phyloP scores from a whole-genome alignment of 352 stramenopile species.

The Phytophthora brassicae region DNA sequence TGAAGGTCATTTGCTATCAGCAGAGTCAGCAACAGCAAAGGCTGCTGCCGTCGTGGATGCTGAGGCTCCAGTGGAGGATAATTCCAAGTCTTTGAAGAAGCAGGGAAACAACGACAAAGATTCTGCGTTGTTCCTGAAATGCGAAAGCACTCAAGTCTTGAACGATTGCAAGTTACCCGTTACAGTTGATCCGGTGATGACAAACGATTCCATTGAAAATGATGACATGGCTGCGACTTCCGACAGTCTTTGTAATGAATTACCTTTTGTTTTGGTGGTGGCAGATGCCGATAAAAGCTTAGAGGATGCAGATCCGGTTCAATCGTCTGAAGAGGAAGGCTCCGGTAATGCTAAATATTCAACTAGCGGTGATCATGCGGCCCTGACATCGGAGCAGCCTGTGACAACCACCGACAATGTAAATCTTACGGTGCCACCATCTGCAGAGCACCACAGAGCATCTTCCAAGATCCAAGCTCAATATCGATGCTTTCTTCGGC shows the following conservation, averaged over 20 bases:
- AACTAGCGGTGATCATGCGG: neutral
- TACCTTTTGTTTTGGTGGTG: neutral
- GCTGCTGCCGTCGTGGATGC: neutral
- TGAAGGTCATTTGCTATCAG: neutral
- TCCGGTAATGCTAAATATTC: neutral
- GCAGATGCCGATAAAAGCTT: neutral
- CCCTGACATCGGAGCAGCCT: neutral
- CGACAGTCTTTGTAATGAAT: neutral
- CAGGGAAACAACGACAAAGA: constrained; percentile 6
- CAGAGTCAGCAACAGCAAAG: neutral
- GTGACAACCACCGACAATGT: neutral
- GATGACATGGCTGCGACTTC: constrained; percentile 7
- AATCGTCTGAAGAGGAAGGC: neutral
- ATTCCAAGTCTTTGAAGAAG: constrained; percentile 7
- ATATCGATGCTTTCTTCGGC: constrained; percentile 38
- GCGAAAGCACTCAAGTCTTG: constrained; percentile 5
- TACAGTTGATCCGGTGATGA: constrained; percentile 6
- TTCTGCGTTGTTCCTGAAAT: constrained; percentile 1
- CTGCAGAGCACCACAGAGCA: neutral
- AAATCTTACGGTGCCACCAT: neutral
- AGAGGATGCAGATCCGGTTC: neutral
- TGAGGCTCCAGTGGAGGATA: constrained; percentile 4
- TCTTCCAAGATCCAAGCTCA: constrained; percentile 37
- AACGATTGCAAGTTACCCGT: constrained; percentile 7
- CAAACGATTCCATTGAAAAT: constrained; percentile 5